phyloP scores from a whole-genome alignment of 176 grass and related monocot genomes.

The Avena insularis region DNA sequence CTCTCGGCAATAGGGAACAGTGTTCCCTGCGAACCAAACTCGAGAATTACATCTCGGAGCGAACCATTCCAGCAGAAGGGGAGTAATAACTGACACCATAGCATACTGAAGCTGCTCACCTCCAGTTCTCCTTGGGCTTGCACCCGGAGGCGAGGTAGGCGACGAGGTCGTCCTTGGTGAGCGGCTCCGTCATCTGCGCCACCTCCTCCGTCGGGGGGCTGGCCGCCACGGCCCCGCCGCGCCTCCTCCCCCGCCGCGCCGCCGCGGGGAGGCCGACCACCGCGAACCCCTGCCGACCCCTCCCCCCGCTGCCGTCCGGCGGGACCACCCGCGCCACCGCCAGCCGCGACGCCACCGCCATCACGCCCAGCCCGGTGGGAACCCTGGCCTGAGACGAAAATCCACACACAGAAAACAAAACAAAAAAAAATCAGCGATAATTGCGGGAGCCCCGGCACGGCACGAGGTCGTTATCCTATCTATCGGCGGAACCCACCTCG shows the following conservation, averaged over 20 bases:
- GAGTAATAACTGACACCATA: background rate
- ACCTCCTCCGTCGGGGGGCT: slow-evolving; percentile 92
- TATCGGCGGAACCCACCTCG: background rate
- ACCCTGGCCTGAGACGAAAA: background rate
- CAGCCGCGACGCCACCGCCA: slow-evolving; percentile 59
- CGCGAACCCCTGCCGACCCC: background rate
- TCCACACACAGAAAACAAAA: no score
- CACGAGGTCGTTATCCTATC: background rate
- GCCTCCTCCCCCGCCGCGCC: background rate
- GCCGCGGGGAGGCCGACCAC: background rate
- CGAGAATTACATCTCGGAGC: background rate
- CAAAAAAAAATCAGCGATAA: background rate
- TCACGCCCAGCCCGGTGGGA: slow-evolving; percentile 1
- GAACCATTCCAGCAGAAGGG: no score
- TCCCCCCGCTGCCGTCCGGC: background rate
- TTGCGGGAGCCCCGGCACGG: background rate
- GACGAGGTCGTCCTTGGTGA: slow-evolving; percentile 92
- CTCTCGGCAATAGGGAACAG: background rate
- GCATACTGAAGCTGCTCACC: slow-evolving; percentile 43
- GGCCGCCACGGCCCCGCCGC: slow-evolving; percentile 57
- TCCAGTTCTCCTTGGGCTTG: slow-evolving; percentile 89
- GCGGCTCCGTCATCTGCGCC: slow-evolving; percentile 69
- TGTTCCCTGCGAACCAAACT: background rate
- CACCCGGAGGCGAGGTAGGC: slow-evolving; percentile 85
- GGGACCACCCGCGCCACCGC: slow-evolving; percentile 52